phyloP scores from a whole-genome alignment of 495 filamentous ascomycete genomes.

The Neurospora discreta region DNA sequence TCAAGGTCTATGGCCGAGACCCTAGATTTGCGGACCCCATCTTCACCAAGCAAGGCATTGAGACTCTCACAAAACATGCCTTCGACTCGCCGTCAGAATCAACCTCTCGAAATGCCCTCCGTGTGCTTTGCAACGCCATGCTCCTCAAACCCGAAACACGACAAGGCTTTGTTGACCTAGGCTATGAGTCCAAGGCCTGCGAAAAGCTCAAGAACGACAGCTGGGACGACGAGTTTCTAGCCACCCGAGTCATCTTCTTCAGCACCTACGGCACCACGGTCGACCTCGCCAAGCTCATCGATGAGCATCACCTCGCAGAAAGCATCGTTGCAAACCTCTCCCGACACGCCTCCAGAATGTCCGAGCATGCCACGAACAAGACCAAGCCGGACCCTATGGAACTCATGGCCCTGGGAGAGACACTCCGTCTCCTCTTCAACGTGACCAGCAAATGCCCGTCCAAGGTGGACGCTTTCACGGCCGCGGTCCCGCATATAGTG shows the following conservation, averaged over 20 bases:
- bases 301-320: conserved; percentile 57
- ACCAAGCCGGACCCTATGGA: conserved; percentile 49
- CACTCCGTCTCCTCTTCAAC: conserved; percentile 83
- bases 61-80: conserved; percentile 58
- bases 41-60: conserved; percentile 71
- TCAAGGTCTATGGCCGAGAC: conserved; percentile 71
- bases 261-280: conserved; percentile 72
- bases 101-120: conserved; percentile 65
- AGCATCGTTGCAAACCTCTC: conserved; percentile 56
- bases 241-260: conserved; percentile 72
- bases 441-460: conserved; percentile 56
- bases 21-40: conserved; percentile 64
- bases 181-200: conserved; percentile 58
- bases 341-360: conserved; percentile 43
- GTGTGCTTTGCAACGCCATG: conserved; percentile 80
- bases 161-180: conserved; percentile 73
- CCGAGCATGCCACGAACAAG: conserved; percentile 11
- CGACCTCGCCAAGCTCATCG: conserved; percentile 57
- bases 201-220: conserved; percentile 63
- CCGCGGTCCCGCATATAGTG: conserved; percentile 59
- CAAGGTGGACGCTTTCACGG: conserved; percentile 46
- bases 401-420: conserved; percentile 71
- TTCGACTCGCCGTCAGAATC: conserved; percentile 49
- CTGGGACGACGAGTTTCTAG: conserved; percentile 80
- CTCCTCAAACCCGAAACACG: conserved; percentile 60